A percentile compares a stretch with the other conserved stretches of the same genome.
These are phyloP conservation scores for Pseudogymnoascus sp. DNA, from an alignment of 2,329 filamentous ascomycete species.

Conservation along the genomic window DNA sequence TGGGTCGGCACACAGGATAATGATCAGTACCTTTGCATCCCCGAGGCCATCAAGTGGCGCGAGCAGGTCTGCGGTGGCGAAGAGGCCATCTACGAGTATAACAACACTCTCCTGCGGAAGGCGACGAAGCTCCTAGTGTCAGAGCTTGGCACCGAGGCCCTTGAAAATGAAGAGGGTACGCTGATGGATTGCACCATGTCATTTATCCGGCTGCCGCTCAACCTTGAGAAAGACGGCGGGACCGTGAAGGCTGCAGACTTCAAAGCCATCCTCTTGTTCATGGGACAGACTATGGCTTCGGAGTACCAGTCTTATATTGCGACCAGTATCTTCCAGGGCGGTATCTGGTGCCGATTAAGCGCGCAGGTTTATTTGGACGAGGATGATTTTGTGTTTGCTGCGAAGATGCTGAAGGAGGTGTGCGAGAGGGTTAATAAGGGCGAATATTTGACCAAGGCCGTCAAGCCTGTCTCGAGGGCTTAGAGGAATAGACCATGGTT, in stretches of 20 bases:
- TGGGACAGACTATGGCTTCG: conserved; percentile 42
- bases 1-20: conserved; percentile 71
- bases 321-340: conserved; percentile 50
- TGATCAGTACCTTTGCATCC: conserved; percentile 62
- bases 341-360: conserved; percentile 65
- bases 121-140: conserved; percentile 54
- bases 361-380: conserved; percentile 79
- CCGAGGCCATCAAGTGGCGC: conserved; percentile 65
- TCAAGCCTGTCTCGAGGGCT: background rate
- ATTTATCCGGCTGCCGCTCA: conserved; percentile 11
- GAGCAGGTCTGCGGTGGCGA: conserved; percentile 65
- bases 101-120: conserved; percentile 50
- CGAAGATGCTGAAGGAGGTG: conserved; percentile 34
- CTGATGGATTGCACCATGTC: background rate
- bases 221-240: conserved; percentile 32
- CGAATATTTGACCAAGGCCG: conserved; percentile 17
- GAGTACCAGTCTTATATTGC: conserved; percentile 67
- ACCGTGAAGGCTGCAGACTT: conserved; percentile 34
- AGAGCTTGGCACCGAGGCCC: conserved; percentile 58
- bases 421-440: conserved; percentile 42
- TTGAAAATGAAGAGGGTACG: conserved; percentile 49
- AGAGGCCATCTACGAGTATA: conserved; percentile 56
- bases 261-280: conserved; percentile 37
- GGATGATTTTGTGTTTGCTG: conserved; percentile 68
- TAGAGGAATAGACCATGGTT: background rate